These are phyloP conservation scores for Globisporangium apiculatum DNA, from an alignment of 352 stramenopile species.

Conservation along the genomic window DNA sequence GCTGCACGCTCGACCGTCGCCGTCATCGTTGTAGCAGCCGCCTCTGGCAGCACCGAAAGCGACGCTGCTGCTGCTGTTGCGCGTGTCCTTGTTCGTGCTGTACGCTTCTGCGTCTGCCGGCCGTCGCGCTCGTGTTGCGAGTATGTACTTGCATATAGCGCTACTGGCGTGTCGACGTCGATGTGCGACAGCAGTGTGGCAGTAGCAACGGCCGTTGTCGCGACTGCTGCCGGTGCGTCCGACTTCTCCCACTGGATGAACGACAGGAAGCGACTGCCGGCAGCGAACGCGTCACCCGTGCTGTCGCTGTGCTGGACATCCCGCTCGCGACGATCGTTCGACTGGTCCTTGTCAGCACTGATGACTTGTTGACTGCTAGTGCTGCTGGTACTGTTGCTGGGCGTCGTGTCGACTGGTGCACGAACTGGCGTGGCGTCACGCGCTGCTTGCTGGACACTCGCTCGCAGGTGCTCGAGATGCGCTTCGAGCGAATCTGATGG, in stretches of 20 bases:
- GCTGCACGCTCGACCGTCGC: not conserved
- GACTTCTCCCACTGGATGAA: constrained; percentile 16
- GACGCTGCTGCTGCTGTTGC: not conserved
- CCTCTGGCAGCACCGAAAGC: not conserved
- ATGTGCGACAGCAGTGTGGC: constrained; percentile 1
- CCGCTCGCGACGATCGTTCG: not conserved
- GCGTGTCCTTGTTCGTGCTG: not conserved
- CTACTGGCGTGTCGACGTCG: constrained; percentile 1
- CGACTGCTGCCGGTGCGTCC: not conserved
- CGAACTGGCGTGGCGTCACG: not conserved
- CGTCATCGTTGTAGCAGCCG: too few species aligned
- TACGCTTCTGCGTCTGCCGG: not conserved
- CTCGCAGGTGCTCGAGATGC: not conserved
- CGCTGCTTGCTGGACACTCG: not conserved
- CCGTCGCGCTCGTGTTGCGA: constrained; percentile 6
- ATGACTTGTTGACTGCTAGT: not conserved
- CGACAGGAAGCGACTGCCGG: constrained; percentile 9
- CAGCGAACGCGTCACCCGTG: constrained; percentile 1
- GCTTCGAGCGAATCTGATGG: constrained; percentile 1
- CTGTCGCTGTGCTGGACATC: not conserved
- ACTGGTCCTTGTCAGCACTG: not conserved
- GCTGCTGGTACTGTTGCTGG: not conserved
- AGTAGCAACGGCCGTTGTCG: not conserved
- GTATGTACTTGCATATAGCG: not conserved
- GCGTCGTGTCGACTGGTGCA: not conserved